Base-by-base conservation (phyloP, 2,329 filamentous ascomycete genomes). In the Magnaporthales sp. region DNA sequence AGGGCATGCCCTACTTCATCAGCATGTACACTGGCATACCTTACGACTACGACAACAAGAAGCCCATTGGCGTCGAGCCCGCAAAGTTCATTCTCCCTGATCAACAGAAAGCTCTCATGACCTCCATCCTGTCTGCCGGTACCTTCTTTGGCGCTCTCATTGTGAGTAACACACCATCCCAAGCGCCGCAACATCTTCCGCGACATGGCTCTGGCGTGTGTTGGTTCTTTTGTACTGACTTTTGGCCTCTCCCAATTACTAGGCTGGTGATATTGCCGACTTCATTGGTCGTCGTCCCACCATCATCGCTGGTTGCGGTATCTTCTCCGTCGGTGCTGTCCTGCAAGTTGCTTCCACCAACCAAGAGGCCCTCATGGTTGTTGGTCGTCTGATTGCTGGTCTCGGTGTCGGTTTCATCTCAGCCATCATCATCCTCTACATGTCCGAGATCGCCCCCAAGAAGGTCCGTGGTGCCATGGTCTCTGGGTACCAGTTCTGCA, bases 351-450 rank as follows among this genome's bases (percentile, higher is more conserved):
- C 81, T 66, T 80, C 82, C 66, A 80, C 83, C 54, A 76, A 81
- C 66, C 80, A 82, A 51, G 80, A 90, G 13, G 86, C 82, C 67
- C 81, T 87, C 69, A 86, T 93, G 68, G 88, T 91, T 26, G 84
- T 86, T 67, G 91, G 91, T 75, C 90, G 91, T 83, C 79, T 93
- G 67, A 79, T 94, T 72, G 88, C 90, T 63, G 91, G 91, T 76
- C 76, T 92, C 67, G 91, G 91, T 82, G 90, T 93, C 72, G 91
- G 91, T 74, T 92, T 92, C 75, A 89, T 91, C 71, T 92, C 89
- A 9, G 89, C 91, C 73, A 88, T 92, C 73, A 88, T 93, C 77
- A 91, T 93, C 74, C 82, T 93, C 68, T 93, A 95, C 85, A 94
- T 95, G 91, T 92, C 89, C 63, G 91, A 93, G 79, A 91, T 93